Evolutionary conservation across 169 alveolate genomes (phyloP), one percentile per base, ranked within the genome.

Genomic region (Eimeria necatrix): DNA sequence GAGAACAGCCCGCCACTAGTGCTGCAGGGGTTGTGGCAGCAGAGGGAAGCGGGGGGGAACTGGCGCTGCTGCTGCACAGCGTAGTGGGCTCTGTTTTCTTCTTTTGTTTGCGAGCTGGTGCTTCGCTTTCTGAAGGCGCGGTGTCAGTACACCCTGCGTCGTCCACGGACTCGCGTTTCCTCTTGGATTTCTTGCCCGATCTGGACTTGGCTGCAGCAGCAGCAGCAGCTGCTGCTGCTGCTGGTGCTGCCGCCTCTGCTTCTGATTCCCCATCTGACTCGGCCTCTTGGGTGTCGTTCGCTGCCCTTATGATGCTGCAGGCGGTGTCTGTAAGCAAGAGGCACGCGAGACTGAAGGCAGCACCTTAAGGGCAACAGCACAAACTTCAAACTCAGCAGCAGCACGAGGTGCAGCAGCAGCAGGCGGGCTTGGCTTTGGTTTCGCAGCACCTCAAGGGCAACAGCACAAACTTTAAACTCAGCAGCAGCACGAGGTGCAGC

Each of bases 241-340:
- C 22, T 64, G 74, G 32, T 64, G 78, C 78, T 68, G 78, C 78
- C 26, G 78, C 78, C 26, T 41, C 78, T 68, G 78, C 78, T 68
- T 7, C 78, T 32, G 41, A 32, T 32, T 68, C 89, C 71, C n/a
- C 89, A 61, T 80, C 89, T 7, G 70, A 49, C 4, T 80, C 89
- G 8, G 10, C 70, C n/a, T 80, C 73, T 20, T 49, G 71, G 51
- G 51, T 80, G 53, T 74, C 26, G 59, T 22, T 49, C n/a, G 41
- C 18, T 80, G 89, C 89, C 51, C 7, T 41, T 3, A 52, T 80
- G 51, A 80, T 22, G 51, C 53, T 80, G 89, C 89, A 80, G 51
- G 71, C 32, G n/a, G 18, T 51, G 64, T 80, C 89, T 80, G 89
- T 49, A 52, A 68, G 46, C 4, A 68, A 24, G 80, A 68, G 46